phyloP scores from a whole-genome alignment of 1,139 yeast genomes.

The Hemisphaericaspora xylanilytica region DNA sequence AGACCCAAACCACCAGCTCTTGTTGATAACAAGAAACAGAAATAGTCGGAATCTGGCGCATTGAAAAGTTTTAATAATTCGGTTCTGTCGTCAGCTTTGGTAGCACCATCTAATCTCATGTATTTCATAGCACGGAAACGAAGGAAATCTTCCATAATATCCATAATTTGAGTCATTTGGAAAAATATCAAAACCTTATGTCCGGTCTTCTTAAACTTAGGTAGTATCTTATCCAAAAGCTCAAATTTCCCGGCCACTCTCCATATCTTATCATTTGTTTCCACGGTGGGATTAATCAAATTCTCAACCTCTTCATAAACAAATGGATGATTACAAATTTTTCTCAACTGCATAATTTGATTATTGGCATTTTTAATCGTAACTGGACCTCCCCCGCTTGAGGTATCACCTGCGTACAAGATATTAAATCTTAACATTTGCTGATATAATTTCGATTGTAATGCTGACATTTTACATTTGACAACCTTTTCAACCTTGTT shows the following conservation, averaged over 20 bases:
- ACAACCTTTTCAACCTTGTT: conserved; percentile 93
- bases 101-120: conserved; percentile 77
- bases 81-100: conserved; percentile 82
- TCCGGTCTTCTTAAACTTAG: conserved; percentile 71
- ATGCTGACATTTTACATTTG: conserved; percentile 89
- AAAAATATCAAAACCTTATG: conserved; percentile 79
- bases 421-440: conserved; percentile 74
- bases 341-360: conserved; percentile 92
- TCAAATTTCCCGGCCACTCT: conserved; percentile 78
- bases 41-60: conserved; percentile 69
- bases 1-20: conserved; percentile 91
- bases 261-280: conserved; percentile 73
- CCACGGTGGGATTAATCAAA: conserved; percentile 71
- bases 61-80: conserved; percentile 65
- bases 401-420: conserved; percentile 57
- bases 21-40: conserved; percentile 75
- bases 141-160: conserved; percentile 82
- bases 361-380: conserved; percentile 85
- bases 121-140: conserved; percentile 63
- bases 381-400: conserved; percentile 42
- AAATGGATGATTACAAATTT: conserved; percentile 96
- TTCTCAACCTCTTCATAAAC: conserved; percentile 94
- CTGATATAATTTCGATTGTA: conserved; percentile 76
- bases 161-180: conserved; percentile 90
- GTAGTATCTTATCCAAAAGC: conserved; percentile 67